Evolutionary conservation across 345 rosid genomes (phyloP), one percentile per base, ranked within the genome.

Genomic region (Moricandia moricandioides): DNA sequence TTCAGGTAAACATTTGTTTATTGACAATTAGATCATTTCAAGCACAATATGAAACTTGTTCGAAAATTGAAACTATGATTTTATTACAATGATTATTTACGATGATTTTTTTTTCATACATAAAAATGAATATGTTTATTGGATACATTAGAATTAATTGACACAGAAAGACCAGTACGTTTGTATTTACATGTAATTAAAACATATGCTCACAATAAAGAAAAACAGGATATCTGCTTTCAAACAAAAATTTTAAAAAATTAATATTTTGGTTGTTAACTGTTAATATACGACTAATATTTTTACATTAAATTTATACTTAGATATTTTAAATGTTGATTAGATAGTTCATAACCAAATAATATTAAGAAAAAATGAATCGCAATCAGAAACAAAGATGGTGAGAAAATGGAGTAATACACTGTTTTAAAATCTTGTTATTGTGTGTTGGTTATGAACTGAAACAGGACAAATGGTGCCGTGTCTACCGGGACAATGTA

Each of bases 381-480:
- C 39, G 39, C 8, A 35, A 8, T 8, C 40, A 35, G 40, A 82
- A 35, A 40, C 51, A 45, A 40, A 40, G 6, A 40, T 45, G 5
- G 5, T 3, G 12, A 45, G 16, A 17, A 56, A 49, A 47, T 2
- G 13, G 17, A 62, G 5, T 35, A 5, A 5, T 17, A 17, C 5
- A n/a, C 2, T 21, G 5, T 6, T 11, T 11, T 55, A 40, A 40
- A 65, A 45, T 29, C 12, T 17, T 56, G 9, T 72, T 0, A 65
- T 34, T 56, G 14, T 40, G 21, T 62, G 27, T 8, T 65, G 37
- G 60, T 14, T 66, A 45, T 45, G 27, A 49, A 74, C 8, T 21
- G 2, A 67, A 59, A 30, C 26, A 75, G 79, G 68, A 26, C 73
- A 67, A 67, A 10, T 67, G 7, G 3, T 75, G 37, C 55, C 79